Conservation (phyloP, 2,329 filamentous ascomycete species). For the Alternaria longipes region DNA sequence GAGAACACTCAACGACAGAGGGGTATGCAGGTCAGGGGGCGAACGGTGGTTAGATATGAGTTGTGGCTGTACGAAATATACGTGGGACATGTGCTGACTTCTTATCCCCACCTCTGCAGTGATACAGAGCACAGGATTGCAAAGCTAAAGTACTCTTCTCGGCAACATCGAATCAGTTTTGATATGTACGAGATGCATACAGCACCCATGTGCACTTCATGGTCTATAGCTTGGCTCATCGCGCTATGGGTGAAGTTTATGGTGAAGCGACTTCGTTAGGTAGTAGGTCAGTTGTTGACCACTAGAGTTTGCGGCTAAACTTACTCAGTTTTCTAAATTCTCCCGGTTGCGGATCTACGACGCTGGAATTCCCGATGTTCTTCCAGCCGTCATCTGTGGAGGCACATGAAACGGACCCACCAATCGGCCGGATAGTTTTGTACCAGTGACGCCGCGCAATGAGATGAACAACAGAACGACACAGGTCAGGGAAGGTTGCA, state of each 20-base stretch:
- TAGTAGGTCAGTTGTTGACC: background rate
- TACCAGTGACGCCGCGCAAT: background rate
- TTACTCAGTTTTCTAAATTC: background rate
- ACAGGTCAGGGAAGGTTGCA: background rate
- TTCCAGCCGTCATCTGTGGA: background rate
- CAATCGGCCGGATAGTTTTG: background rate
- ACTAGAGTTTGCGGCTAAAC: background rate
- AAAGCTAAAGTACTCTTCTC: background rate
- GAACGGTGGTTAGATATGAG: too few species aligned
- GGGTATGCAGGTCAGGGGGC: too few species aligned
- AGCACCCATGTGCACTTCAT: background rate
- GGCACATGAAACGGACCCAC: background rate
- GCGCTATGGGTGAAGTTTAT: background rate
- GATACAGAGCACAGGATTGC: background rate
- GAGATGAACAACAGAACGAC: background rate
- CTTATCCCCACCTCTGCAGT: background rate
- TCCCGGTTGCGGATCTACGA: background rate
- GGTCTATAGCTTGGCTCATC: background rate
- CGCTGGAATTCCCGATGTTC: background rate
- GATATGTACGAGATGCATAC: background rate
- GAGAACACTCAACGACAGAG: background rate
- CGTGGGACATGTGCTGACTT: too few species aligned
- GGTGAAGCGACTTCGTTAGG: background rate
- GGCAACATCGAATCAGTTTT: background rate
- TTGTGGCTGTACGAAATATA: too few species aligned